Conservation (phyloP, 257 asterid species). For the Apocynum venetum region DNA sequence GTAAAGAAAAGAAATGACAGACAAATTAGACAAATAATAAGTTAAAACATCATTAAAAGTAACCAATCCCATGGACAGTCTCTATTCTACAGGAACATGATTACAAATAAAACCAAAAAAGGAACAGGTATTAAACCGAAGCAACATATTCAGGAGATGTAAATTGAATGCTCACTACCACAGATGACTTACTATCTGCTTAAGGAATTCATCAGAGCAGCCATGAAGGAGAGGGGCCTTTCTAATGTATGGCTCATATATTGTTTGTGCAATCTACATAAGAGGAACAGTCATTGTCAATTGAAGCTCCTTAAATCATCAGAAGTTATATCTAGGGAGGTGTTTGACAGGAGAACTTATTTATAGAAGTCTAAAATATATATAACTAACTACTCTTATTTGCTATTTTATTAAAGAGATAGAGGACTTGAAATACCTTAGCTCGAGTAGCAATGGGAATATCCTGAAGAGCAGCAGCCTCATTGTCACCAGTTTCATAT, state of each 20-base stretch:
- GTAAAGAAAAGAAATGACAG: neutral
- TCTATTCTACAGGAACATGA: neutral
- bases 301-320: neutral
- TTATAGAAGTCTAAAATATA: neutral
- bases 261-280: constrained; percentile 55
- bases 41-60: neutral
- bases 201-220: constrained; percentile 53
- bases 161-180: neutral
- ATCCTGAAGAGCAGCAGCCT: constrained; percentile 50
- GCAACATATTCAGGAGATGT: neutral
- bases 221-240: constrained; percentile 54
- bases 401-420: neutral
- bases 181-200: constrained; percentile 50
- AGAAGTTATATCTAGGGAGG: neutral
- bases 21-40: neutral
- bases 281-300: neutral
- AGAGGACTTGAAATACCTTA: constrained; percentile 36
- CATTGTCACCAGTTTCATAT: constrained; percentile 46
- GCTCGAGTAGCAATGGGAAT: constrained; percentile 59
- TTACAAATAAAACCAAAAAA: neutral
- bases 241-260: constrained; percentile 44
- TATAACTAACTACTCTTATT: neutral
- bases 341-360: neutral
- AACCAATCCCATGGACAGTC: neutral
- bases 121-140: neutral